A percentile compares a stretch with the other conserved stretches of the same genome.
These are phyloP conservation scores for Colletotrichum horii DNA, from an alignment of 2,329 filamentous ascomycete genomes.

Conservation along the genomic window DNA sequence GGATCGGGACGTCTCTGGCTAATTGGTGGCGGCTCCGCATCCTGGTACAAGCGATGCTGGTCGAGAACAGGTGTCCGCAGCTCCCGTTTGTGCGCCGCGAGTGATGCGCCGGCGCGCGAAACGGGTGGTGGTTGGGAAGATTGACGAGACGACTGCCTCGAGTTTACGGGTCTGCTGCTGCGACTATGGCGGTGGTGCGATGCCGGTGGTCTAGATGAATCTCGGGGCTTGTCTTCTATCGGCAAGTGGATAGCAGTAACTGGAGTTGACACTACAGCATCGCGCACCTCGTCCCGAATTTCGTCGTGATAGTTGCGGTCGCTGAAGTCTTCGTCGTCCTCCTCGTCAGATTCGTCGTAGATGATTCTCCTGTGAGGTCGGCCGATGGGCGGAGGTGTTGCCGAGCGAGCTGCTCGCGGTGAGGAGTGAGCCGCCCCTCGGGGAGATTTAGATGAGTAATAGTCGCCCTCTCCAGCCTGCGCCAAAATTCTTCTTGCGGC, in stretches of 20 bases:
- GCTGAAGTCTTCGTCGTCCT: neutral
- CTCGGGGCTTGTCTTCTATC: neutral
- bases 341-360: slow-evolving; percentile 5
- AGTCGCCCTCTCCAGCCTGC: neutral
- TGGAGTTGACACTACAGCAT: neutral
- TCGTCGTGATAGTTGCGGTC: neutral
- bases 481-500: slow-evolving; percentile 6
- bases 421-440: neutral
- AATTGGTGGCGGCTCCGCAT: slow-evolving; percentile 11
- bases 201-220: neutral
- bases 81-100: slow-evolving; percentile 3
- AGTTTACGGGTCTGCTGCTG: neutral
- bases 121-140: neutral
- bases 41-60: neutral
- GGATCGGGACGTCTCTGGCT: slow-evolving; percentile 2
- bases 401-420: neutral
- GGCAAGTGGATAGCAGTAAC: neutral
- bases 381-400: slow-evolving; percentile 15
- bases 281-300: neutral
- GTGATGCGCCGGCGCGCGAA: neutral
- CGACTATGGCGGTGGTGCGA: neutral
- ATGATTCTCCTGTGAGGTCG: neutral
- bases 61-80: slow-evolving; percentile 12
- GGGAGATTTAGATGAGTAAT: neutral
- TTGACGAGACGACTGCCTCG: neutral